Base-by-base conservation (phyloP, 768 basidiomycete species). In the Lactarius akahatsu region DNA sequence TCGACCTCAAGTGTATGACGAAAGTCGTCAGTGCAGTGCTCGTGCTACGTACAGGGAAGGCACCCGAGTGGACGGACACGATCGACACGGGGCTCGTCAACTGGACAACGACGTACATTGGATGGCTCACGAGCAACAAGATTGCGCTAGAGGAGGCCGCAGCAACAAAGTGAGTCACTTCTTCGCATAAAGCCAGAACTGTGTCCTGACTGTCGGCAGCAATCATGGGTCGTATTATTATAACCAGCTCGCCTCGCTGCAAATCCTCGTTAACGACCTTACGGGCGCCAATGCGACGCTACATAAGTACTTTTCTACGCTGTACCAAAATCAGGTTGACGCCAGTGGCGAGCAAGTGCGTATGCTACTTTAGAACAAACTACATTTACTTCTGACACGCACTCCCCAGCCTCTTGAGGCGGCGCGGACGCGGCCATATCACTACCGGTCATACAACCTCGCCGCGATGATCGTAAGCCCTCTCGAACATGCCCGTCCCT, bases 371-470 rank as follows among this genome's bases (percentile, higher is more conserved):
- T 15, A 7, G 13, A 6, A 7, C 13, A 15, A 15, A 7, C 1
- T 26, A 5, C 13, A 26, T 32, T 23, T 18, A 20, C 18, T n/a
- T 32, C 59, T 77, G 43, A 69, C 74, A 10, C 74, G 76, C 68
- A 68, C 63, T 10, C 62, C 72, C 59, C 23, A 77, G 74, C 77
- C 77, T n/a, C 57, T 73, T 15, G 77, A 78, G 64, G 66, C 75
- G 10, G 65, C 34, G 9, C 72, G 77, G 40, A 77, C 76, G 13
- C 69, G 69, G 13, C 74, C 76, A 8, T 76, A 68, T 68, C 77
- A 78, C 62, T 78, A 78, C 66, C 72, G 77, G 18, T 61, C 66
- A 2, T 78, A 74, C 69, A 78, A 78, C 61, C 70, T 77, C 13
- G 74, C 71, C 18, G 77, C 77, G 6, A 71, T 78, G 70, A 67